A percentile compares a stretch with the other conserved stretches of the same genome.
Evolutionary conservation across 192 early-diverging fungal genomes (phyloP).

Genomic region (Coemansia sp.): DNA sequence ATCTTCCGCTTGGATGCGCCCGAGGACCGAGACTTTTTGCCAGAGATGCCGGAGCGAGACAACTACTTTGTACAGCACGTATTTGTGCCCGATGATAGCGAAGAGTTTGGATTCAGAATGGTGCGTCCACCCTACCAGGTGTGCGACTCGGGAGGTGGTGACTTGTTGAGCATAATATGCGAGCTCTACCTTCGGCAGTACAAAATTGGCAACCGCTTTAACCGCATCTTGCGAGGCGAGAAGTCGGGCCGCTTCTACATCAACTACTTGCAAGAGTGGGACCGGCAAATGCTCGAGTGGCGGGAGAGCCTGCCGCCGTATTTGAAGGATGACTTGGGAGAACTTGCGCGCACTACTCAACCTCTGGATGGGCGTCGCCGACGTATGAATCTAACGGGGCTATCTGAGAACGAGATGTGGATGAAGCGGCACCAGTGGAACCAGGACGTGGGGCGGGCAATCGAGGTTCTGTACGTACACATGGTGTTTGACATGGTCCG

Average conservation of each 20-base stretch:
- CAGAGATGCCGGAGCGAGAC: conserved; percentile 47
- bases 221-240: conserved; percentile 49
- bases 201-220: conserved; percentile 54
- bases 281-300: conserved; percentile 56
- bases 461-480: conserved; percentile 54
- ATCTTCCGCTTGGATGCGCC: conserved; percentile 54
- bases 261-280: conserved; percentile 53
- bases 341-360: conserved; percentile 47
- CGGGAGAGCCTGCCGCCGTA: conserved; percentile 39
- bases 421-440: conserved; percentile 56
- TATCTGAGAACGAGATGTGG: conserved; percentile 56
- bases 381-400: conserved; percentile 51
- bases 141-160: conserved; percentile 28
- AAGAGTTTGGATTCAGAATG: conserved; percentile 50
- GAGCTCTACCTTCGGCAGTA: conserved; percentile 50
- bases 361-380: conserved; percentile 40
- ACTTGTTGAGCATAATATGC: conserved; percentile 39
- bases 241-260: conserved; percentile 42
- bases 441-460: conserved; percentile 40
- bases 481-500: conserved; percentile 52
- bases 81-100: conserved; percentile 41
- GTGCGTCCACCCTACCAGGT: conserved; percentile 34
- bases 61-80: conserved; percentile 46
- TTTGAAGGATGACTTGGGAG: conserved; percentile 32
- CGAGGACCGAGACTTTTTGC: conserved; percentile 54